Conservation (phyloP, 179 eudicot genomes). For the Silene coronaria region DNA sequence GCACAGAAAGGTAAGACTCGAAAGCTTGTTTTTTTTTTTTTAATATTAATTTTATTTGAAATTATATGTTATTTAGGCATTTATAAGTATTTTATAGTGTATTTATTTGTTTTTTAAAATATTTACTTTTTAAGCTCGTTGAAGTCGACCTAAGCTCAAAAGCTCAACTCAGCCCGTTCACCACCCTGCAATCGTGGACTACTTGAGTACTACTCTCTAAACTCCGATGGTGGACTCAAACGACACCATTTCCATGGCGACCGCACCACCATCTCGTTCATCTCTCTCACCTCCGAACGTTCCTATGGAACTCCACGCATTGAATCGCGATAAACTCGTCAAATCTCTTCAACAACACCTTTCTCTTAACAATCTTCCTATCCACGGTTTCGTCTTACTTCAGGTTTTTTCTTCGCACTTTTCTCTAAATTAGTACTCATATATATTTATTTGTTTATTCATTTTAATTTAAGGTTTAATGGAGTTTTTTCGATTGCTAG, state of each 20-base stretch:
- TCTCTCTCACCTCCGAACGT: constrained; percentile 56
- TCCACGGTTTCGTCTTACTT: constrained; percentile 61
- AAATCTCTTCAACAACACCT: constrained; percentile 56
- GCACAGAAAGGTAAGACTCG: too few relatives aligned
- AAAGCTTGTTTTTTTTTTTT: too few relatives aligned
- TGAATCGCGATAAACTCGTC: constrained; percentile 56
- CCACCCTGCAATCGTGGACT: too few relatives aligned
- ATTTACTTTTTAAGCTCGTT: too few relatives aligned
- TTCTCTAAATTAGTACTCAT: not conserved
- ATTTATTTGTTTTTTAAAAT: too few relatives aligned
- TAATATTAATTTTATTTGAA: too few relatives aligned
- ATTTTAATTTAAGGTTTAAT: not conserved
- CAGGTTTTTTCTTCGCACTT: constrained; percentile 41
- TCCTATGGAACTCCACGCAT: constrained; percentile 57
- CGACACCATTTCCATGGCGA: constrained; percentile 24
- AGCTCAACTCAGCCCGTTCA: too few relatives aligned
- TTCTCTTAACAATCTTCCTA: constrained; percentile 42
- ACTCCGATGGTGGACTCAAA: constrained; percentile 14
- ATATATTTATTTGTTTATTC: not conserved
- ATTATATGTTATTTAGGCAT: too few relatives aligned
- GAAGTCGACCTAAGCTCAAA: too few relatives aligned
- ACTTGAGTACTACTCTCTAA: not conserved
- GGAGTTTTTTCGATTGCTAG: constrained; percentile 28
- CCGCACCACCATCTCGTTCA: constrained; percentile 24
- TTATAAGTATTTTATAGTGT: too few relatives aligned